Evolutionary conservation across 139 green algal species (phyloP).

Genomic region (Chlamydomonas schloesseri): DNA sequence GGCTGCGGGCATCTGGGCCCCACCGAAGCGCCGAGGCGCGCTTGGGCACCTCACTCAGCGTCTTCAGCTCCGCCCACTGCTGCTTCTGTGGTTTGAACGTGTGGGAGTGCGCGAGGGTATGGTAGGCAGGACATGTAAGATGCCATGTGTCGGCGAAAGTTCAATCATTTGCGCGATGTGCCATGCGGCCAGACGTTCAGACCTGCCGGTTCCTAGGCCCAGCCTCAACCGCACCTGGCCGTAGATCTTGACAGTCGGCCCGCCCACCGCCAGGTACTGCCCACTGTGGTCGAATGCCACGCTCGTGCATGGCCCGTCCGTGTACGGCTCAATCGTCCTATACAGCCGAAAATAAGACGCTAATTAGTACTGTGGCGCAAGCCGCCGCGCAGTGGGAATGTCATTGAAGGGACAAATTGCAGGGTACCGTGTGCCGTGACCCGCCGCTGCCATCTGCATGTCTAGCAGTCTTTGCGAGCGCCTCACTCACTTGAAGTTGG

Average conservation of each 20-base stretch:
- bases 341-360: neutral
- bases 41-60: slow-evolving; percentile 79
- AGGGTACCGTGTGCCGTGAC: too few species aligned
- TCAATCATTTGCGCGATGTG: too few species aligned
- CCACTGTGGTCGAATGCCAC: slow-evolving; percentile 85
- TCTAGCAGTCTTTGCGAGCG: too few species aligned
- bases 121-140: too few species aligned
- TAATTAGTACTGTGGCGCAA: too few species aligned
- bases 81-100: slow-evolving; percentile 24
- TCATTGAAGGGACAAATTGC: too few species aligned
- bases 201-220: too few species aligned
- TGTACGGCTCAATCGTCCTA: slow-evolving; percentile 76
- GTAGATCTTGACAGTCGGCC: slow-evolving; percentile 77
- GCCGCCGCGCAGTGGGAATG: too few species aligned
- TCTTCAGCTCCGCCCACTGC: slow-evolving; percentile 78
- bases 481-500: slow-evolving; percentile 84
- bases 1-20: slow-evolving; percentile 66
- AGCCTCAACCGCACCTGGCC: slow-evolving; percentile 72
- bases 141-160: too few species aligned
- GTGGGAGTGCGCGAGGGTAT: too few species aligned
- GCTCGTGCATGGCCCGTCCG: slow-evolving; percentile 58
- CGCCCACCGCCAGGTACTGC: slow-evolving; percentile 89
- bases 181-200: too few species aligned
- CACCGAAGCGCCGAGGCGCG: slow-evolving; percentile 75
- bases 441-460: too few species aligned